Conservation (phyloP, 2,329 filamentous ascomycete species). For the Purpureocillium takamizusanense region DNA sequence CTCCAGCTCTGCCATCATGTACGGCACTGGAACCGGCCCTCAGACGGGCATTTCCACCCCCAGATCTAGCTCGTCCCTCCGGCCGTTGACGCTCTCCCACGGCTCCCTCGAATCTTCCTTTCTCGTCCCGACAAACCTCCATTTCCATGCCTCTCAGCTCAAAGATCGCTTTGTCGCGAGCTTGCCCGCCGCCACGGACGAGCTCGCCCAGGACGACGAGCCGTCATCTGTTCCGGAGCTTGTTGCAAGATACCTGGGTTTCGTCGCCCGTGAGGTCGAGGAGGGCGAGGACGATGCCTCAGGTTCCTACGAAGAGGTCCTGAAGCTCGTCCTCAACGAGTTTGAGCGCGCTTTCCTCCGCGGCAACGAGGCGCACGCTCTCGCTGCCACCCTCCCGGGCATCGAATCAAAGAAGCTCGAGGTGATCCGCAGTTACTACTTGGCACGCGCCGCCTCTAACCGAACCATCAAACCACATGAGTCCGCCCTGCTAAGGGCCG, state of each 20-base stretch:
- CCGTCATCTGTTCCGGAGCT: slow-evolving; percentile 92
- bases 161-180: slow-evolving; percentile 83
- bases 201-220: slow-evolving; percentile 96
- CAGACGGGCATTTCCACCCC: slow-evolving; percentile 97
- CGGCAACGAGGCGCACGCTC: slow-evolving; percentile 91
- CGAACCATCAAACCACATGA: slow-evolving; percentile 85
- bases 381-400: slow-evolving; percentile 77
- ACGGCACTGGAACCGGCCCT: slow-evolving; percentile 71
- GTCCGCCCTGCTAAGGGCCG: slow-evolving; percentile 84
- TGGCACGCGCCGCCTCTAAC: slow-evolving; percentile 73
- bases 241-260: slow-evolving; percentile 87
- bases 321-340: slow-evolving; percentile 88
- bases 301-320: slow-evolving; percentile 83
- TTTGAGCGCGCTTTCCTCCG: slow-evolving; percentile 92
- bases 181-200: slow-evolving; percentile 86
- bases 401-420: slow-evolving; percentile 88
- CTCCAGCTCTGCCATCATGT: slow-evolving; percentile 53
- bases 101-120: slow-evolving; percentile 95
- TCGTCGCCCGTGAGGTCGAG: slow-evolving; percentile 79
- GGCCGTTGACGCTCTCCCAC: slow-evolving; percentile 83
- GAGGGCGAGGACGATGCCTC: slow-evolving; percentile 85
- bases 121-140: slow-evolving; percentile 86
- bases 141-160: slow-evolving; percentile 92
- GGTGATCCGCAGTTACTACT: slow-evolving; percentile 86
- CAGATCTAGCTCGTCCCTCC: slow-evolving; percentile 83